Conservation (phyloP, 257 asterid species). For the Cinchona pubescens region DNA sequence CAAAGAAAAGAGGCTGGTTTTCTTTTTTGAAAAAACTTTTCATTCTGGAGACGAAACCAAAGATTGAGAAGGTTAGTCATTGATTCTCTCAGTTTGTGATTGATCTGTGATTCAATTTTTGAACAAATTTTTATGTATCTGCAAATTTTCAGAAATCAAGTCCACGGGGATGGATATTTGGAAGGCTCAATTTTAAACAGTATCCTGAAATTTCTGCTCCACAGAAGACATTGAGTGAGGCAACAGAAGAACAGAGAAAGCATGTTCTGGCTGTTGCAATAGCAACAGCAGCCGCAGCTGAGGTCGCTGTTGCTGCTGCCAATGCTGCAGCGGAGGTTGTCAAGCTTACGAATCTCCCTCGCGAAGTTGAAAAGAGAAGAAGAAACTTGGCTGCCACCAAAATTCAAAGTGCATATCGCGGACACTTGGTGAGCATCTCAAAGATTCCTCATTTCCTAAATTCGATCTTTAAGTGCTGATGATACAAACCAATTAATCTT, state of each 20-base stretch:
- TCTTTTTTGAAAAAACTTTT: constrained; percentile 64
- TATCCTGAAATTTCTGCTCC: constrained; percentile 55
- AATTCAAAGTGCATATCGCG: constrained; percentile 69
- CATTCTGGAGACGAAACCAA: constrained; percentile 52
- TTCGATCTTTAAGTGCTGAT: neutral
- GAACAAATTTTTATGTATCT: neutral
- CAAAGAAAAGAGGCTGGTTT: constrained; percentile 70
- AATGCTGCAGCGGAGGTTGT: constrained; percentile 89
- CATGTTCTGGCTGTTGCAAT: constrained; percentile 66
- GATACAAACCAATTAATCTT: neutral
- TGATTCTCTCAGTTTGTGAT: neutral
- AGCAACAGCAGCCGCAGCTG: constrained; percentile 89
- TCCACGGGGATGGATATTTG: constrained; percentile 57
- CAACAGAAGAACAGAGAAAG: constrained; percentile 65
- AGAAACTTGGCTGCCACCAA: constrained; percentile 41
- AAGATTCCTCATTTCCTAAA: neutral
- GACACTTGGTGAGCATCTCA: constrained; percentile 64
- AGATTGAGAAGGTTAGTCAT: constrained; percentile 50
- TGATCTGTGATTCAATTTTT: constrained; percentile 6
- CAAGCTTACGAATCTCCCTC: constrained; percentile 55
- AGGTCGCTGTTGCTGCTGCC: constrained; percentile 88
- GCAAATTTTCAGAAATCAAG: constrained; percentile 41
- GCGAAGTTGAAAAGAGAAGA: constrained; percentile 23
- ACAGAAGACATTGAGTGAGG: constrained; percentile 47
- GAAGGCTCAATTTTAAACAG: constrained; percentile 43